Percentiles rank a stretch among this genome's conserved stretches.
Conservation (phyloP, 2,329 filamentous ascomycete genomes). For the Hymenoscyphus fraxineus region DNA sequence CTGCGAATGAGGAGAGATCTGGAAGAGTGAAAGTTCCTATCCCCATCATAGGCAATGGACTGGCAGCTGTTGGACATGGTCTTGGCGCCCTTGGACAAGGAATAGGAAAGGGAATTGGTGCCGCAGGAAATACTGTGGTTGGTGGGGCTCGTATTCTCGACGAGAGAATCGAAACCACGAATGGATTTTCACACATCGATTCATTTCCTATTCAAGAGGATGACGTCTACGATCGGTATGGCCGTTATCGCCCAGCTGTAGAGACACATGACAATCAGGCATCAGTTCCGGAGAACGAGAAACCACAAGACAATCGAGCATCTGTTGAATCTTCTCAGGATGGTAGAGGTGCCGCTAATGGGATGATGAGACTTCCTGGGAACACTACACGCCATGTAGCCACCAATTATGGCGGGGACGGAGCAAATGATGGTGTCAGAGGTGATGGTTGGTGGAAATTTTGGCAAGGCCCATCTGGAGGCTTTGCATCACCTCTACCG, state of each 20-base stretch:
- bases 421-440: slow-evolving; percentile 15
- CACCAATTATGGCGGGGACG: slow-evolving; percentile 23
- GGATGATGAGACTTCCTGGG: slow-evolving; percentile 23
- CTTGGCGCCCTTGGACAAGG: slow-evolving; percentile 29
- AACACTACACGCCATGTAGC: slow-evolving; percentile 24
- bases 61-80: slow-evolving; percentile 30
- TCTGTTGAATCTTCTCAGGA: slow-evolving; percentile 17
- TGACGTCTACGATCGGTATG: slow-evolving; percentile 31
- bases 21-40: slow-evolving; percentile 12
- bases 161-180: slow-evolving; percentile 50
- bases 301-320: slow-evolving; percentile 10
- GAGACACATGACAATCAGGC: slow-evolving; percentile 20
- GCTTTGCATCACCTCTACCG: slow-evolving; percentile 58
- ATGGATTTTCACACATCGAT: slow-evolving; percentile 36
- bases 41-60: slow-evolving; percentile 24
- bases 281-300: slow-evolving; percentile 22
- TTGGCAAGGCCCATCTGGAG: slow-evolving; percentile 60
- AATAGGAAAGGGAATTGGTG: slow-evolving; percentile 29
- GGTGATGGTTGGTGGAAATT: slow-evolving; percentile 55
- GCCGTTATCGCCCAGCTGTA: slow-evolving; percentile 26
- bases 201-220: slow-evolving; percentile 20
- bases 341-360: slow-evolving; percentile 10
- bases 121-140: slow-evolving; percentile 37
- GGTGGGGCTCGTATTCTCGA: slow-evolving; percentile 49
- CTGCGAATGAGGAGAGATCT: slow-evolving; percentile 18